phyloP scores from a whole-genome alignment of 2,329 filamentous ascomycete genomes.

The Aspergillus caelatus region DNA sequence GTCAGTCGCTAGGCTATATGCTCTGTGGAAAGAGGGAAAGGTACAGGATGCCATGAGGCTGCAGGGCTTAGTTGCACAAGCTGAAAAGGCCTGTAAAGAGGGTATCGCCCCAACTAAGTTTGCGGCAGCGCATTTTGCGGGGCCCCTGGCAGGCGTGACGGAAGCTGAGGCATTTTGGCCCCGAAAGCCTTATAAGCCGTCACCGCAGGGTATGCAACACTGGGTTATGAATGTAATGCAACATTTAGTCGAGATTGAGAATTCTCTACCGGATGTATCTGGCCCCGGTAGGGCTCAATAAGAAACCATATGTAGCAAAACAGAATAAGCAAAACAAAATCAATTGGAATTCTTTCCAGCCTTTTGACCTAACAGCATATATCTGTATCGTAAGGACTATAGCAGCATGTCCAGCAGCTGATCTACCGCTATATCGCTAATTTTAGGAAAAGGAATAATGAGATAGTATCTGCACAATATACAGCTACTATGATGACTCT shows the following conservation, averaged over 20 bases:
- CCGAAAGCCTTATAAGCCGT: not conserved
- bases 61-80: not conserved
- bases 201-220: not conserved
- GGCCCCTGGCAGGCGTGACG: not conserved
- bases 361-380: no score
- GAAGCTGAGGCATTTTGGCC: not conserved
- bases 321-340: not conserved
- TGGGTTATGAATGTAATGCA: not conserved
- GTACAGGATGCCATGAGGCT: not conserved
- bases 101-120: not conserved
- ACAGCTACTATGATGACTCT: no score
- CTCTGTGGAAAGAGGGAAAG: not conserved
- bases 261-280: not conserved
- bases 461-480: no score
- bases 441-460: not conserved
- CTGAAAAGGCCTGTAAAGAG: not conserved
- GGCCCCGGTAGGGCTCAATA: not conserved
- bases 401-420: rapidly evolving
- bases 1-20: not conserved
- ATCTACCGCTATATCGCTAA: not conserved
- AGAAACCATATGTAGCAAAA: not conserved
- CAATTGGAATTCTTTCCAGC: rapidly evolving
- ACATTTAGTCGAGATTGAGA: not conserved
- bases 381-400: no score
- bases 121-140: not conserved